These are phyloP conservation scores for Pyrus communis DNA, from an alignment of 306 rosid genomes.

Conservation along the genomic window DNA sequence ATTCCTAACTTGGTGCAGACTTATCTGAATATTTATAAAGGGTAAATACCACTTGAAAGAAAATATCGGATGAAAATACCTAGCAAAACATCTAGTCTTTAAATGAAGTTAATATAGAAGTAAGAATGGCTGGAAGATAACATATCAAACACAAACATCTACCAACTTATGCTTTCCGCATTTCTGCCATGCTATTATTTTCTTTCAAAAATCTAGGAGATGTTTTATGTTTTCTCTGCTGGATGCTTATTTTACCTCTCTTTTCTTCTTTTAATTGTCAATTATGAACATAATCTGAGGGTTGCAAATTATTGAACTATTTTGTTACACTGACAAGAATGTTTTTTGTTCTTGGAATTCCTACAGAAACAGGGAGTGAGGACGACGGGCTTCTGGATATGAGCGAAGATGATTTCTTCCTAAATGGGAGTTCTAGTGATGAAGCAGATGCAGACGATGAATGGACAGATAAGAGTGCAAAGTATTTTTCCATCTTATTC, in stretches of 20 bases:
- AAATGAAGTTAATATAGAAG: neutral
- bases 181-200: neutral
- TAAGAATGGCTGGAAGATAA: neutral
- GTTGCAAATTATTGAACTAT: neutral
- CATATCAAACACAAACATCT: neutral
- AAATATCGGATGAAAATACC: neutral
- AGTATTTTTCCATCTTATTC: constrained; percentile 24
- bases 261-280: neutral
- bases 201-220: neutral
- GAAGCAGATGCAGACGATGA: constrained; percentile 99
- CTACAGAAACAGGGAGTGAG: constrained; percentile 93
- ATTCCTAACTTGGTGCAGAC: neutral
- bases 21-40: neutral
- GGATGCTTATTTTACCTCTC: neutral
- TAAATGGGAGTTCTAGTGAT: constrained; percentile 80
- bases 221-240: neutral
- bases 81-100: neutral
- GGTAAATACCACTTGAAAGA: neutral
- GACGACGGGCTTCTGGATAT: constrained; percentile 93
- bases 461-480: constrained; percentile 94
- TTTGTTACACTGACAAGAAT: neutral
- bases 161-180: neutral
- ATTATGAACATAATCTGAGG: neutral
- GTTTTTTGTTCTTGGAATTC: neutral
- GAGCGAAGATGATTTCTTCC: constrained; percentile 94